Conservation (phyloP, 805 yeast species). For the Candida arabinofermentans region DNA sequence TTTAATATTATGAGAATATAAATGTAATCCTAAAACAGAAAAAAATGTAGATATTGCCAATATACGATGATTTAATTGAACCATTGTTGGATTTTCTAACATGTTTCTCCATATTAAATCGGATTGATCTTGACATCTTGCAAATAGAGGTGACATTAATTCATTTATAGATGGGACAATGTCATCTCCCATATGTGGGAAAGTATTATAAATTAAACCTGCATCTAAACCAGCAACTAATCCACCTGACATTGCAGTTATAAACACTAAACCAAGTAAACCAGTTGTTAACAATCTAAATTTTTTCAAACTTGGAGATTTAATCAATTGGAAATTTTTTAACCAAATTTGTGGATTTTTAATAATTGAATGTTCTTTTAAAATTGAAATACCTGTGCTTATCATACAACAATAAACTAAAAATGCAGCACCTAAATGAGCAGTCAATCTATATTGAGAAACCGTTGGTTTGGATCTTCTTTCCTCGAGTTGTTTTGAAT, state of each 20-base stretch:
- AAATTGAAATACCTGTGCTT: slow-evolving; percentile 82
- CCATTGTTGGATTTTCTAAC: slow-evolving; percentile 94
- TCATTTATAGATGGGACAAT: slow-evolving; percentile 74
- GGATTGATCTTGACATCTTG: slow-evolving; percentile 61
- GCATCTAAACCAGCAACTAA: slow-evolving; percentile 98
- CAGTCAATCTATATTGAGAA: slow-evolving; percentile 88
- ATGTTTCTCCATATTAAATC: slow-evolving; percentile 90
- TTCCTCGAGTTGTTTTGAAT: slow-evolving; percentile 69
- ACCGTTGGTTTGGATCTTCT: slow-evolving; percentile 95
- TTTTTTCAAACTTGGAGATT: slow-evolving; percentile 53
- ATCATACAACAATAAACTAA: slow-evolving; percentile 82
- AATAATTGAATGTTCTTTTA: slow-evolving; percentile 69
- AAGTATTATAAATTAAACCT: slow-evolving; percentile 90
- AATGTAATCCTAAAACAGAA: slow-evolving; percentile 64
- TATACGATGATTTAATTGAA: slow-evolving; percentile 85
- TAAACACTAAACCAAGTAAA: slow-evolving; percentile 65
- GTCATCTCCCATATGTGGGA: slow-evolving; percentile 94
- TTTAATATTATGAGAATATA: slow-evolving; percentile 59
- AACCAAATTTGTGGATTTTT: slow-evolving; percentile 58
- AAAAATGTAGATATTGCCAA: slow-evolving; percentile 79
- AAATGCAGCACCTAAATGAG: slow-evolving; percentile 93
- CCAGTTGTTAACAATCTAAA: slow-evolving; percentile 54
- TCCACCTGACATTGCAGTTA: slow-evolving; percentile 96
- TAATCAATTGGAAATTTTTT: slow-evolving; percentile 52
- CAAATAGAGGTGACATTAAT: slow-evolving; percentile 67